Evolutionary conservation across 192 early-diverging fungal species (phyloP).

Genomic region (Coemansia sp.): DNA sequence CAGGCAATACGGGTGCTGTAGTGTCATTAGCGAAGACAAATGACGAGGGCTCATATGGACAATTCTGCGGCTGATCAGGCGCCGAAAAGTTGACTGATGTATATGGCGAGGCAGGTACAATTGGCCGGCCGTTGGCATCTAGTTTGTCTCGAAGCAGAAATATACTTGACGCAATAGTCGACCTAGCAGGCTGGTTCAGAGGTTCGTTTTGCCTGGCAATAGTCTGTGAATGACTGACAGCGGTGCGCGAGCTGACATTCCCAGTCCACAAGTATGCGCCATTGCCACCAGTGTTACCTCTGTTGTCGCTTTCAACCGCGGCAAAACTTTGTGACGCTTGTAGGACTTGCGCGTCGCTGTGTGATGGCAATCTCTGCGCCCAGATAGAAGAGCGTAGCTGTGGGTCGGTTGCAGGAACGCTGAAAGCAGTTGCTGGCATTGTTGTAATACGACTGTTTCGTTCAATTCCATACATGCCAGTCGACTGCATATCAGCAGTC

Average conservation of each 20-base stretch:
- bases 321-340: neutral
- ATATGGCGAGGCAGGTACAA: conserved; percentile 44
- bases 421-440: neutral
- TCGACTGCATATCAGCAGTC: neutral
- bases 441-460: neutral
- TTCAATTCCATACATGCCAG: neutral
- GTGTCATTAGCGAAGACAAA: neutral
- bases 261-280: neutral
- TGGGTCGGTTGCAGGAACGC: neutral
- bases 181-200: neutral
- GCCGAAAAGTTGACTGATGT: conserved; percentile 26
- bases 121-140: conserved; percentile 25
- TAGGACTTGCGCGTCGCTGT: neutral
- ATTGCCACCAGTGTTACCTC: neutral
- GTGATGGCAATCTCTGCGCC: neutral
- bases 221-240: neutral
- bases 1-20: neutral
- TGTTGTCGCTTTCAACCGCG: neutral
- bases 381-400: neutral
- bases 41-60: neutral
- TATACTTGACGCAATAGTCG: conserved; percentile 16
- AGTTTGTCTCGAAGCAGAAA: conserved; percentile 25
- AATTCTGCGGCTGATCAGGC: neutral
- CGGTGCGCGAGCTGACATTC: too few species aligned
- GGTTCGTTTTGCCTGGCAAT: neutral